A percentile compares a stretch with the other conserved stretches of the same genome.
Evolutionary conservation across 257 asterid species (phyloP).

Genomic region (Phtheirospermum japonicum): DNA sequence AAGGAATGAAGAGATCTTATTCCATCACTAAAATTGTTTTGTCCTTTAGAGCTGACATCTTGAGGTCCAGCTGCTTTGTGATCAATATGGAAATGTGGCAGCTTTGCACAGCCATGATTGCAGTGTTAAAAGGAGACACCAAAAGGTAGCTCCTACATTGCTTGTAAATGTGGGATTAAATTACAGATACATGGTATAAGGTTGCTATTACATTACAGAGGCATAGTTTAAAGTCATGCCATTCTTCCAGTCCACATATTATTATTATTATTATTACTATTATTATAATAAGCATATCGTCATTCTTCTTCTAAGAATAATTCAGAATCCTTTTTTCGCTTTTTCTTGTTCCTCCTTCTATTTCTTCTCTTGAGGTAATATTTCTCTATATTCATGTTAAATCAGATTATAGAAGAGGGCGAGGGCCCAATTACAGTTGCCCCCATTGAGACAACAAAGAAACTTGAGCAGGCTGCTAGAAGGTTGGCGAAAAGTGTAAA

Average conservation of each 20-base stretch:
- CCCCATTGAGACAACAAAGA: constrained; percentile 75
- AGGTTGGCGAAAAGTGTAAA: constrained; percentile 93
- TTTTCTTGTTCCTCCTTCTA: neutral
- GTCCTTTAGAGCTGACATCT: constrained; percentile 92
- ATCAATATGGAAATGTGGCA: constrained; percentile 92
- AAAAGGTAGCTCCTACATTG: constrained; percentile 54
- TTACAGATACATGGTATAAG: neutral
- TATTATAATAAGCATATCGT: neutral
- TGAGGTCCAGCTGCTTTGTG: constrained; percentile 97
- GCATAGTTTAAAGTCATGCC: neutral
- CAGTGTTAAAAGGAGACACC: constrained; percentile 98
- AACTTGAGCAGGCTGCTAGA: constrained; percentile 99
- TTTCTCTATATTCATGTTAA: constrained; percentile 26
- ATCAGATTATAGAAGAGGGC: constrained; percentile 92
- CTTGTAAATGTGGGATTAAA: neutral
- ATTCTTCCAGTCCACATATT: constrained; percentile 21
- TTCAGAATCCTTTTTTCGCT: neutral
- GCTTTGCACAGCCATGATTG: constrained; percentile 99
- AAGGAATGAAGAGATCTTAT: constrained; percentile 17
- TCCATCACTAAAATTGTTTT: constrained; percentile 28
- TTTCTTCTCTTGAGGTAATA: constrained; percentile 8
- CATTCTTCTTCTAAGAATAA: constrained; percentile 15
- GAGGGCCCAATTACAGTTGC: constrained; percentile 99
- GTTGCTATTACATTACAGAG: too few relatives aligned
- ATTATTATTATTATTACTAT: too few relatives aligned